Evolutionary conservation across 1,284 basidiomycete species (phyloP).

Genomic region (Fomitopsis palustris): DNA sequence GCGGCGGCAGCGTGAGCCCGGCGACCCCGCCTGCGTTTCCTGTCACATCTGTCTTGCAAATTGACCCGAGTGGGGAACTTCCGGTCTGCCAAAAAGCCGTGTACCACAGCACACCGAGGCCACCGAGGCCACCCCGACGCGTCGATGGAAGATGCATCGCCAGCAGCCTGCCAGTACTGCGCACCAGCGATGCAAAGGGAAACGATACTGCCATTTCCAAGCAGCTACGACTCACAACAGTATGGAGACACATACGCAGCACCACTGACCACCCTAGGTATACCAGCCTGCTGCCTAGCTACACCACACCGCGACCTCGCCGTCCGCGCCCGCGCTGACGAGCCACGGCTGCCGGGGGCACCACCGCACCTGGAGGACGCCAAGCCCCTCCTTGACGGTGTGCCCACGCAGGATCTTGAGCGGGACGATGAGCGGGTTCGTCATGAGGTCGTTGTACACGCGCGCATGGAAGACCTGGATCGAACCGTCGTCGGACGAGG

Average conservation of each 20-base stretch:
- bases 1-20: not conserved
- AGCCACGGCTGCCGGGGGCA: constrained; percentile 91
- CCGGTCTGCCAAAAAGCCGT: not conserved
- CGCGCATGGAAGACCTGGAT: constrained; percentile 97
- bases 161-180: not conserved
- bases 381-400: constrained; percentile 78
- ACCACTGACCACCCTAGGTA: too few relatives aligned
- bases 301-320: constrained; percentile 86
- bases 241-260: not conserved
- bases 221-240: not conserved
- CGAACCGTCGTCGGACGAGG: constrained; percentile 94
- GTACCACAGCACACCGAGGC: not conserved
- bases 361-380: constrained; percentile 91
- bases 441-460: constrained; percentile 92
- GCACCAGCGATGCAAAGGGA: not conserved
- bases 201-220: not conserved
- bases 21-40: not conserved
- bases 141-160: not conserved
- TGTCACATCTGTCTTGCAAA: too few relatives aligned
- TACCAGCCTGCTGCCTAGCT: constrained; percentile 36
- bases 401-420: constrained; percentile 95
- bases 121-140: not conserved
- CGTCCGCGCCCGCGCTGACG: constrained; percentile 91
- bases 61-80: not conserved
- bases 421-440: constrained; percentile 95